Base-by-base conservation (phyloP, 768 basidiomycete species). In the Lactarius hengduanensis region DNA sequence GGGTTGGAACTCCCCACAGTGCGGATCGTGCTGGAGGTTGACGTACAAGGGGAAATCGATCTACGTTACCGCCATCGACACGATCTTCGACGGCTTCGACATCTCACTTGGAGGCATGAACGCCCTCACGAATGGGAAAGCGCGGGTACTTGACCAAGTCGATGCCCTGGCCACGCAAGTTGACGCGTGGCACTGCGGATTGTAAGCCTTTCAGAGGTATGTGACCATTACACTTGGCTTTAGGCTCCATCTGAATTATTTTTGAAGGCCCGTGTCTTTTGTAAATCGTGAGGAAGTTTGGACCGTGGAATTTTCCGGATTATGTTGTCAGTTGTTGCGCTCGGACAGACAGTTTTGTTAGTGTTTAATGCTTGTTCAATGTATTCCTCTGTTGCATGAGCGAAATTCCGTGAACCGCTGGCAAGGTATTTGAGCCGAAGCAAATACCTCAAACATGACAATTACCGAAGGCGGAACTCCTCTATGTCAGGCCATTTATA, bases 81-180 rank as follows among this genome's bases (percentile, higher is more conserved):
- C 60, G 16, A 67, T 71, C 15, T 32, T 4, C 3, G 67, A 67
- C 0, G 81, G 79, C 8, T 86, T 85, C 70, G 84, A 83, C 63
- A 73, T 87, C 36, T 80, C 84, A 0, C 70, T 80, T 69, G 75
- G 71, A n/a, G 84, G 85, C 30, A 83, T 87, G 84, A 81, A 87
- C 66, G 69, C 69, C 18, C 72, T 87, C 67, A 87, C 86, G 16
- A 41, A 57, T 32, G 58, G 62, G 32, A 18, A 64, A 13, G 66
- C 66, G 32, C 30, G 18, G 53, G 10, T 10, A 10, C n/a, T 64
- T 20, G 62, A 47, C 36, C 20, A 0, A 9, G 30, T 67, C 43
- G 11, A 56, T 18, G 65, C 38, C 11, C 4, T 36, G 7, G 55
- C 57, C 32, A 32, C 10, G 40, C 61, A 61, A 34, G 55, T 56